A percentile compares a stretch with the other conserved stretches of the same genome.
These are phyloP conservation scores for Aspergillus clavatus DNA, from an alignment of 2,329 filamentous ascomycete species.

Conservation along the genomic window DNA sequence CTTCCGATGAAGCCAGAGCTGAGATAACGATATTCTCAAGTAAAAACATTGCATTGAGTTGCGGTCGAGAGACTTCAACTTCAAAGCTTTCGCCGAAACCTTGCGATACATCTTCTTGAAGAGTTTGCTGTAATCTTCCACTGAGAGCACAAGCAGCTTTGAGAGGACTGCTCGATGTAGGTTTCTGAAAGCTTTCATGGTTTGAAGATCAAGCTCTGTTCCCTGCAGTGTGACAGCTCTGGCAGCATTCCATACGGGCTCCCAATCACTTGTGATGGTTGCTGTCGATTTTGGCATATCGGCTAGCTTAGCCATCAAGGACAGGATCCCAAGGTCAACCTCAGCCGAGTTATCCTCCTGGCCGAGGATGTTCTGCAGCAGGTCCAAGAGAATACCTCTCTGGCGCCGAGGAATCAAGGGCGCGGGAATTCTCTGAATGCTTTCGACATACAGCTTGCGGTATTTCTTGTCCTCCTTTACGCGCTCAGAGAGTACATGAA, in stretches of 20 bases:
- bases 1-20: slow-evolving; percentile 30
- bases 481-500: slow-evolving; percentile 29
- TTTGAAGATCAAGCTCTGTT: slow-evolving; percentile 29
- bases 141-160: slow-evolving; percentile 32
- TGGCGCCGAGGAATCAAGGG: slow-evolving; percentile 36
- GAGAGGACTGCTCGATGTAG: slow-evolving; percentile 32
- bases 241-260: slow-evolving; percentile 34
- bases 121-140: slow-evolving; percentile 30
- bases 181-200: slow-evolving; percentile 36
- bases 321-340: slow-evolving; percentile 29
- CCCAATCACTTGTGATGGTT: slow-evolving; percentile 31
- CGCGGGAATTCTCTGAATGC: slow-evolving; percentile 34
- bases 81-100: slow-evolving; percentile 26
- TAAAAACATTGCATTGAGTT: slow-evolving; percentile 36
- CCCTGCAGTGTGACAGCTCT: slow-evolving; percentile 30
- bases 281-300: slow-evolving; percentile 38
- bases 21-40: slow-evolving; percentile 30
- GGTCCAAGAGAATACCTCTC: slow-evolving; percentile 31
- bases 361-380: slow-evolving; percentile 31
- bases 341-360: slow-evolving; percentile 23
- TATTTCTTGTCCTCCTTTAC: slow-evolving; percentile 28
- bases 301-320: slow-evolving; percentile 38
- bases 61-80: slow-evolving; percentile 28
- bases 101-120: slow-evolving; percentile 34
- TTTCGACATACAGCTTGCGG: slow-evolving; percentile 29